phyloP scores from a whole-genome alignment of 176 grass and related monocot species.

The Avena atlantica region DNA sequence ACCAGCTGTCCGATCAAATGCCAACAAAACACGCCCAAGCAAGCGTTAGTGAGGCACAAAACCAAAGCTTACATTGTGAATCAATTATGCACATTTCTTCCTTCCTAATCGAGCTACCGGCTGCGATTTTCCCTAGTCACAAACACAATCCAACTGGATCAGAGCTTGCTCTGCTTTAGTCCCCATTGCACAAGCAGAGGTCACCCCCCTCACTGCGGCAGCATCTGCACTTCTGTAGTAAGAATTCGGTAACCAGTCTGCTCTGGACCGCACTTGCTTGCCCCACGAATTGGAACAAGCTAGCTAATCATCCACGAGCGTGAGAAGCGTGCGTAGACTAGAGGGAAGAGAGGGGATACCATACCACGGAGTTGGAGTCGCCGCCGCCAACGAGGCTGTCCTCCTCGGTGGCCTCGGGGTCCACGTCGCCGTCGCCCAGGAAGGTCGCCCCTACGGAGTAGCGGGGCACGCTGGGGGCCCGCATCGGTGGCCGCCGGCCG shows the following conservation, averaged over 20 bases:
- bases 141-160: neutral
- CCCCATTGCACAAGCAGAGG: neutral
- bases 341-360: neutral
- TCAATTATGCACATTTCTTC: neutral
- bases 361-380: conserved; percentile 80
- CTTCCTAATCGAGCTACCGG: neutral
- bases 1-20: neutral
- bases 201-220: neutral
- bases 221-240: neutral
- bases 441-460: conserved; percentile 27
- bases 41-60: neutral
- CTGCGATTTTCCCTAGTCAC: neutral
- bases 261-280: neutral
- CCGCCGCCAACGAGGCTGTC: conserved; percentile 65
- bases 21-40: neutral
- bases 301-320: neutral
- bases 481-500: conserved; percentile 39
- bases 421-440: conserved; percentile 58
- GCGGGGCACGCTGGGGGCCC: neutral
- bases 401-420: conserved; percentile 54
- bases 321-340: neutral
- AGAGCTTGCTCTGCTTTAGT: conserved; percentile 6
- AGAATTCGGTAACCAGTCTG: neutral
- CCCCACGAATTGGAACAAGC: neutral
- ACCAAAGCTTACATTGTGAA: neutral